Base-by-base conservation (phyloP, 1,139 yeast genomes). In the Arxiozyma heterogenica region DNA sequence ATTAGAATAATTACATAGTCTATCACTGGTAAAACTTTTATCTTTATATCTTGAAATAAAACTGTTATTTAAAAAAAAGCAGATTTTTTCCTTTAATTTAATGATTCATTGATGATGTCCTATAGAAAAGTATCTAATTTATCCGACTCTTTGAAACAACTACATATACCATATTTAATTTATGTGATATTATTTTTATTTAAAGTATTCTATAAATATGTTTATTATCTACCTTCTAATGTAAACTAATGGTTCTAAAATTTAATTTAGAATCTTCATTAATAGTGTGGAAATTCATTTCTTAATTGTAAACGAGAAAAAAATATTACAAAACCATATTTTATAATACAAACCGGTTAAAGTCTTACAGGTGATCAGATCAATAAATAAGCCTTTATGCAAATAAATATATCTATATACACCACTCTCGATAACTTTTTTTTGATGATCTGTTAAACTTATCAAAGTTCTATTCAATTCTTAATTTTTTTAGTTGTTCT, bases 81-180 rank as follows among this genome's bases (percentile, higher is more conserved):
- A 43, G 25, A 8, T 60, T 55, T 27, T 53, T n/a, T n/a, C n/a
- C n/a, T 55, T 20, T 51, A 27, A 9, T 48, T n/a, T 20, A 17
- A 8, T 11, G 55, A 47, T 30, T 44, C 54, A 17, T 75, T 74
- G 22, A 45, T 30, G 3, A 12, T 22, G 0, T 72, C 72, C 67
- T 98, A 93, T 0, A 97, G 97, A 53, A 85, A 76, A 0, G 98
- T 93, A 0, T 97, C 97, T 0, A 98, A 97, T 68, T 93, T 98
- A 69, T 93, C 98, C 2, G 94, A 84, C 0, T 98, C 98, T 70
- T 93, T 98, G 0, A 97, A 97, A 72, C 98, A 93, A 67, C 93
- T 98, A 69, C 98, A 91, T 64, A 79, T 84, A 63, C 90, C 85
- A 67, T 93, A 98, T 66, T 93, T 91, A 60, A 93, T 78, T 64